Conservation (phyloP, 1,139 yeast genomes). For the Yamadazyma conglobata region DNA sequence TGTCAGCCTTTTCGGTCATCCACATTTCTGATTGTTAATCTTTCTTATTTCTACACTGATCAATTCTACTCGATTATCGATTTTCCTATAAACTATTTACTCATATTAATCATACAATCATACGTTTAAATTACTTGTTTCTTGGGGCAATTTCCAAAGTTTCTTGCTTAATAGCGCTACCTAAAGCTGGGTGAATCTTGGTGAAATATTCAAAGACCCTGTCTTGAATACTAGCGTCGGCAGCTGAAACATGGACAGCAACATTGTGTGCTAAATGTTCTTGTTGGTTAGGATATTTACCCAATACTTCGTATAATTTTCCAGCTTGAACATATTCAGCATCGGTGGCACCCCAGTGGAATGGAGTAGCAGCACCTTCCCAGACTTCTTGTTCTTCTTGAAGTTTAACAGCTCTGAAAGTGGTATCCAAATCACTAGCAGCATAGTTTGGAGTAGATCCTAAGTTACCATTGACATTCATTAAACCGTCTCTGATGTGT, state of each 20-base stretch:
- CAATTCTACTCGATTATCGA: too few species aligned
- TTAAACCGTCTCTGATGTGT: constrained; percentile 74
- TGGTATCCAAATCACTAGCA: constrained; percentile 51
- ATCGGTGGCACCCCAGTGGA: constrained; percentile 77
- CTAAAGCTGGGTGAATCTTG: constrained; percentile 65
- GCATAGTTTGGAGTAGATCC: constrained; percentile 75
- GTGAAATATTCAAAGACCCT: constrained; percentile 71
- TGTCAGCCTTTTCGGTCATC: too few species aligned
- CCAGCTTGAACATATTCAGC: constrained; percentile 70
- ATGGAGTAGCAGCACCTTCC: constrained; percentile 82
- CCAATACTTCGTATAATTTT: constrained; percentile 69
- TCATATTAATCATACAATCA: not conserved
- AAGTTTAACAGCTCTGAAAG: constrained; percentile 38
- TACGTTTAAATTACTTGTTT: constrained; percentile 5
- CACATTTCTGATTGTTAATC: too few species aligned
- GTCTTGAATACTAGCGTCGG: constrained; percentile 74
- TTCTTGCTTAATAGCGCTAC: constrained; percentile 56
- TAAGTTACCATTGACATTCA: constrained; percentile 75
- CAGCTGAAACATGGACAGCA: constrained; percentile 67
- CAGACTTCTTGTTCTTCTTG: constrained; percentile 78
- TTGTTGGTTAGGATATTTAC: constrained; percentile 73
- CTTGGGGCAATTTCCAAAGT: constrained; percentile 54
- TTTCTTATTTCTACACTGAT: too few species aligned
- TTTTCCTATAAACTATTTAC: not conserved
- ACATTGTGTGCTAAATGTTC: constrained; percentile 79